Evolutionary conservation across 441 rosid genomes (phyloP), one percentile per base, ranked within the genome.

Genomic region (Aquilaria agallochum): DNA sequence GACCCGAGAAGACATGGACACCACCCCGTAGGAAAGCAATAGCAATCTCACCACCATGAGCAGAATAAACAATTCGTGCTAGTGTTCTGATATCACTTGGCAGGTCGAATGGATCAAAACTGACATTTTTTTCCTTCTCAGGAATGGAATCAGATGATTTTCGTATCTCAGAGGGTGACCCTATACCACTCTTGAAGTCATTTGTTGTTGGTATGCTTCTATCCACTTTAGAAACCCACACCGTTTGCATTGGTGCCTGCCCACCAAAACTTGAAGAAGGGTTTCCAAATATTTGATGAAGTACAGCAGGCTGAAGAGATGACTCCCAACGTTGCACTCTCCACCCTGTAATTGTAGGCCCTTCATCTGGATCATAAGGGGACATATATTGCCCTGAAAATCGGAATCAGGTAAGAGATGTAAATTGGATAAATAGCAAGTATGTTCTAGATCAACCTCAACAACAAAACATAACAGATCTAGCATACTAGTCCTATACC

Each of bases 251-350:
- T 48, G 98, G 99, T 54, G 92, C 92, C 86, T 92, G 96, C 68
- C 98, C 98, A 61, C 95, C 91, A 70, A 92, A 92, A 85, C 85
- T 83, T 11, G 98, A 85, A 70, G 95, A 83, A 58, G 98, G 99
- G 65, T 75, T 95, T 73, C 98, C 98, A 80, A 95, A 95, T 70
- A 95, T 95, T 64, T 83, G 98, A 83, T 92, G 98, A 68, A 95
- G 88, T 79, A 95, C 97, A 63, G 92, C 99, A 66, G 90, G 95
- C 80, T 95, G 97, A 67, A 95, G 84, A 70, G 97, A 88, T 59
- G 98, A 90, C 73, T 95, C 98, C 98, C 99, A 95, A 53, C 98
- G 98, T 74, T 95, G 99, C 70, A 95, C 94, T 74, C 98, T 89
- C 99, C 97, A 92, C 47, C 99, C 98, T 53, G 97, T 95, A 68